A percentile compares a stretch with the other conserved stretches of the same genome.
Conservation (phyloP, 2,329 filamentous ascomycete species). For the Penicillium sp. region DNA sequence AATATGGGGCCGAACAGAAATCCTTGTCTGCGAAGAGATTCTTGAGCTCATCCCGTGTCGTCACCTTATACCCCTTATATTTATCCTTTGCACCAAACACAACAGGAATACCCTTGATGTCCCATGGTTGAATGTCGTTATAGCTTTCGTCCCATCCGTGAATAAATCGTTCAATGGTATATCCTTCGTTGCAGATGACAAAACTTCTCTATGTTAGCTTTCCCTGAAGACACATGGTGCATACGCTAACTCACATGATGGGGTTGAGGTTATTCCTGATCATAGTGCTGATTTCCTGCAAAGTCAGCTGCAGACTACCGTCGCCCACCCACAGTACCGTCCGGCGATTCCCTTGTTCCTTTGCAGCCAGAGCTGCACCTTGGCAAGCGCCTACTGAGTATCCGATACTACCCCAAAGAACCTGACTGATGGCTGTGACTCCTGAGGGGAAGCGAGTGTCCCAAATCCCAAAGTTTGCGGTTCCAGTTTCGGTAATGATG, state of each 20-base stretch:
- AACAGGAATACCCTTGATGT: constrained; percentile 69
- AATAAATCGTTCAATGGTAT: constrained; percentile 87
- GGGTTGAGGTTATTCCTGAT: constrained; percentile 74
- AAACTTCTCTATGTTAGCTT: constrained; percentile 57
- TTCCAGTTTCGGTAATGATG: constrained; percentile 85
- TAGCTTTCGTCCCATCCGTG: constrained; percentile 80
- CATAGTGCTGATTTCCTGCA: constrained; percentile 84
- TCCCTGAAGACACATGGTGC: background rate
- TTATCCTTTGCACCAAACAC: constrained; percentile 69
- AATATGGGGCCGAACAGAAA: constrained; percentile 60
- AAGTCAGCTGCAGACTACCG: constrained; percentile 83
- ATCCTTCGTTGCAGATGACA: constrained; percentile 85
- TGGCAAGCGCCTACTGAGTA: constrained; percentile 67
- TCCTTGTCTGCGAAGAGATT: constrained; percentile 66
- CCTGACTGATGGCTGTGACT: constrained; percentile 82
- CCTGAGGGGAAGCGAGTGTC: constrained; percentile 77
- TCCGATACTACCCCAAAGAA: constrained; percentile 72
- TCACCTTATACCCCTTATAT: constrained; percentile 68
- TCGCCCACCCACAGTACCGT: constrained; percentile 90
- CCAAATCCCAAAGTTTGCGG: constrained; percentile 86
- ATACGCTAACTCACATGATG: constrained; percentile 67
- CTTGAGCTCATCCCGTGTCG: constrained; percentile 71
- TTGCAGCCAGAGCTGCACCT: constrained; percentile 75
- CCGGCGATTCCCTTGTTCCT: constrained; percentile 66
- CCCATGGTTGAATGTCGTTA: constrained; percentile 81